These are phyloP conservation scores for Athelia psychrophila DNA, from an alignment of 1,284 basidiomycete genomes.

Conservation along the genomic window DNA sequence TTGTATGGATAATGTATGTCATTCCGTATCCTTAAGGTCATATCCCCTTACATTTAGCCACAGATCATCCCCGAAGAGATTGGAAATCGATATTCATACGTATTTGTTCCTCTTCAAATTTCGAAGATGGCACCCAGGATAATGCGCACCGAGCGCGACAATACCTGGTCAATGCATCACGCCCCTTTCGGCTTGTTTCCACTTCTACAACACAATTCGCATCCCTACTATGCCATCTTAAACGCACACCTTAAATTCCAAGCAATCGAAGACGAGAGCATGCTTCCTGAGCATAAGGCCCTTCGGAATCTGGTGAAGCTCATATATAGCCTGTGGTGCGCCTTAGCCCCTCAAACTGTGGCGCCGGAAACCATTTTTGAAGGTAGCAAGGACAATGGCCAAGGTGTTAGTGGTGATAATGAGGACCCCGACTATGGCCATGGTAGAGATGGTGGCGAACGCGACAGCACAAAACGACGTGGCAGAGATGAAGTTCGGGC, in stretches of 20 bases:
- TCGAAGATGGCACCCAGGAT: background rate
- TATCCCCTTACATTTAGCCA: background rate
- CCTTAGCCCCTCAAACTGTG: background rate
- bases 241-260: background rate
- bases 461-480: background rate
- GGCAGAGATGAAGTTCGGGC: no score
- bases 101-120: background rate
- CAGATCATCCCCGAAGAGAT: background rate
- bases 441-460: background rate
- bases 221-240: background rate
- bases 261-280: background rate
- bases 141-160: background rate
- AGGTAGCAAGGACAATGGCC: background rate
- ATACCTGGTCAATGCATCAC: background rate
- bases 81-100: background rate
- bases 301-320: background rate
- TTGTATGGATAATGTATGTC: background rate
- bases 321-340: background rate
- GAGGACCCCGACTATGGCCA: background rate
- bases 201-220: background rate
- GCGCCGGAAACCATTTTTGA: background rate
- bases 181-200: background rate
- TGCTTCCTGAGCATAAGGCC: background rate
- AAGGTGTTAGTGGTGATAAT: background rate
- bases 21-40: background rate